A percentile compares a stretch with the other conserved stretches of the same genome.
Evolutionary conservation across 768 basidiomycete genomes (phyloP).

Genomic region (Podaxis carcinomalis): DNA sequence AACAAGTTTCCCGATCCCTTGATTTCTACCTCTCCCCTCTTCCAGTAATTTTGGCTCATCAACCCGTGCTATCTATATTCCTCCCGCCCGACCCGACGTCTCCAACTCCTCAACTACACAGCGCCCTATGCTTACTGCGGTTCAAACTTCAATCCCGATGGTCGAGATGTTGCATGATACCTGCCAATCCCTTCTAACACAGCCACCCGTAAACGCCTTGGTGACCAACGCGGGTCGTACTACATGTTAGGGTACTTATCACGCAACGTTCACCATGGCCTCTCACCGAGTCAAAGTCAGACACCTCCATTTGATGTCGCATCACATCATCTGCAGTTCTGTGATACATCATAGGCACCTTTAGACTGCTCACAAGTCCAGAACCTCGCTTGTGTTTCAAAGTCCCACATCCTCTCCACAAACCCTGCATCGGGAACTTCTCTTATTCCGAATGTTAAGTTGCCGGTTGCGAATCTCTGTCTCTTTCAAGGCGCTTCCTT

Average conservation of each 20-base stretch:
- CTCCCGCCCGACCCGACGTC: background rate
- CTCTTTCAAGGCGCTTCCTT: background rate
- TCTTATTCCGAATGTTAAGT: background rate
- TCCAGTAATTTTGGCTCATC: background rate
- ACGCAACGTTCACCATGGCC: too few relatives aligned
- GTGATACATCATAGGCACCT: background rate
- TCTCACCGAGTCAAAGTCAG: background rate
- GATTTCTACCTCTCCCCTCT: background rate
- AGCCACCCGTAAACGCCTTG: background rate
- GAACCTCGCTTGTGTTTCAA: background rate
- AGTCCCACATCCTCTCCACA: background rate
- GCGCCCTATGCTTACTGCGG: background rate
- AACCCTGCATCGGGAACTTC: background rate
- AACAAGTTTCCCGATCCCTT: background rate
- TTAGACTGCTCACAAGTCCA: background rate
- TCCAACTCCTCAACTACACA: background rate
- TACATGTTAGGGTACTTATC: too few relatives aligned
- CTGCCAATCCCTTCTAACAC: background rate
- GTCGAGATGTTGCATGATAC: background rate
- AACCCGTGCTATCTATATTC: slow-evolving; percentile 1
- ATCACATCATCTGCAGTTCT: background rate
- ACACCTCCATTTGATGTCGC: background rate
- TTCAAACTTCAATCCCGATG: background rate
- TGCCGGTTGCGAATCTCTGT: background rate
- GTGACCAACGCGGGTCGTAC: too few relatives aligned